phyloP scores from a whole-genome alignment of 2,329 filamentous ascomycete species.

The Teratosphaeria nubilosa region DNA sequence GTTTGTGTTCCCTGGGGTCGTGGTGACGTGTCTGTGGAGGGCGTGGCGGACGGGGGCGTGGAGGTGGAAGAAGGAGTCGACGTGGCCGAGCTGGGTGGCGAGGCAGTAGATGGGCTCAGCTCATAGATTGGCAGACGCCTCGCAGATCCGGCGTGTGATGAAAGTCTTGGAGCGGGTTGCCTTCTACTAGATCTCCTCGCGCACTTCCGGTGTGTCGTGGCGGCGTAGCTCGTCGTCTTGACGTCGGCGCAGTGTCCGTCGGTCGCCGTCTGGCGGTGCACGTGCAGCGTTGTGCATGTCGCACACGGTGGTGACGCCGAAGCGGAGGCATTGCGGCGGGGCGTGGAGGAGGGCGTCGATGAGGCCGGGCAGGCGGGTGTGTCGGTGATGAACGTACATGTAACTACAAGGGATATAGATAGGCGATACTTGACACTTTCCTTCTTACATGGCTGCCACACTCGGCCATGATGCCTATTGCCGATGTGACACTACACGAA shows the following conservation, averaged over 20 bases:
- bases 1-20: conserved; percentile 29
- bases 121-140: conserved; percentile 27
- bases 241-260: conserved; percentile 35
- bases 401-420: too few relatives aligned
- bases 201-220: conserved; percentile 26
- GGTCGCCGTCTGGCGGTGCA: conserved; percentile 20
- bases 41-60: conserved; percentile 11
- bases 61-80: conserved; percentile 17
- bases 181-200: conserved; percentile 33
- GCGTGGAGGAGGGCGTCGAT: conserved; percentile 44
- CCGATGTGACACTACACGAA: too few relatives aligned
- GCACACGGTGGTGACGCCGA: conserved; percentile 43
- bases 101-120: not conserved
- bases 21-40: conserved; percentile 19
- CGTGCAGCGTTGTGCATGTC: conserved; percentile 38
- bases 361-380: conserved; percentile 41
- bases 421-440: too few relatives aligned
- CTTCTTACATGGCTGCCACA: too few relatives aligned
- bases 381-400: too few relatives aligned
- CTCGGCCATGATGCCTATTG: too few relatives aligned
- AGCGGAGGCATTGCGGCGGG: conserved; percentile 36
- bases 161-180: conserved; percentile 34
- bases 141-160: conserved; percentile 31
- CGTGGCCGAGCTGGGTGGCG: conserved; percentile 18
- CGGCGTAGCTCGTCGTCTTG: conserved; percentile 39